Base-by-base conservation (phyloP, 306 rosid species). In the Ziziphus jujuba region DNA sequence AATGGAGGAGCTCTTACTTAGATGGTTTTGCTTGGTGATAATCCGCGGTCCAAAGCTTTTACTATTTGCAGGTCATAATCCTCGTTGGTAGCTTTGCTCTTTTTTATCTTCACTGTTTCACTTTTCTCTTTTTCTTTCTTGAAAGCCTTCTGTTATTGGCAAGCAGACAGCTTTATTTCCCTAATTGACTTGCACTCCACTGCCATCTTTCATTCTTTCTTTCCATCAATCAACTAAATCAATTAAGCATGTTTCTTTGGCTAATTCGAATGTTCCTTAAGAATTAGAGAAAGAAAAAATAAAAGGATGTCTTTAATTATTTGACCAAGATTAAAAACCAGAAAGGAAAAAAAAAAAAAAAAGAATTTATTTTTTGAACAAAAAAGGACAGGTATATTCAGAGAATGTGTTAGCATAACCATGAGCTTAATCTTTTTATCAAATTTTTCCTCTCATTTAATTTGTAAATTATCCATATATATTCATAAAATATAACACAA, bases 1-100 rank as follows among this genome's bases (percentile, higher is more conserved):
- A 60, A 59, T 57, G 65, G 59, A 57, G 2, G 65, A 70, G 81
- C 78, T 75, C 75, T 50, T 66, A 70, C 71, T 74, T 74, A 47
- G 8, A 77, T 77, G 77, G 70, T 66, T 77, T 72, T 66, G 81
- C 70, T 44, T 57, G 44, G 40, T 17, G 28, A 51, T 33, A 23
- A 22, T 24, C 28, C 24, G 28, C 48, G 21, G 31, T 25, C 34
- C 6, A 23, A 56, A 44, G 44, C 23, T 21, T 21, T 61, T 14
- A 62, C 70, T 72, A 21, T 65, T 64, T 48, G 40, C 77, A 47
- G 25, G 66, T 22, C 65, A 65, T 47, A n/a, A 65, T 54, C 63
- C 61, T 35, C 5, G 7, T 12, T 62, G 38, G 22, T 54, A 48
- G 55, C 63, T 62, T 61, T 61, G 49, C 19, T 43, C 20, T 55